Evolutionary conservation across 768 basidiomycete genomes (phyloP).

Genomic region (Xanthoconium stramineum): DNA sequence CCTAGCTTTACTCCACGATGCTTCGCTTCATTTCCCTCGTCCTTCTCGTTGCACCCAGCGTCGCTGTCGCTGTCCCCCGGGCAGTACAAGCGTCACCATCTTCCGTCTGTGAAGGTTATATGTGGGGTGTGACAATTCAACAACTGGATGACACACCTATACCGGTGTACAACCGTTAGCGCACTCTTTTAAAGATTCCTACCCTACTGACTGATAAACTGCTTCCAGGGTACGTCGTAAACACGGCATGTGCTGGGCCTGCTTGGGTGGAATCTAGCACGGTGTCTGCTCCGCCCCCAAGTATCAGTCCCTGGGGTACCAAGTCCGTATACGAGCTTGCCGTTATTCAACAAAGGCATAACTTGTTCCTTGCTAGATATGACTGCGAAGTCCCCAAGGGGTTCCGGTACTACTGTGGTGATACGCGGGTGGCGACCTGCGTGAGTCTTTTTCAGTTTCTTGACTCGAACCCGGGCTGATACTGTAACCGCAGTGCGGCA

Average conservation of each 20-base stretch:
- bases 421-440: conserved; percentile 11
- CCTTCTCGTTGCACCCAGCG: neutral
- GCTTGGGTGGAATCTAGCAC: conserved; percentile 19
- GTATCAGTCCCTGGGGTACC: conserved; percentile 6
- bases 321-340: conserved; percentile 7
- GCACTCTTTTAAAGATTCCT: neutral
- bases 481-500: neutral
- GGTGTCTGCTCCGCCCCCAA: conserved; percentile 12
- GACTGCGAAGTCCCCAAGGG: conserved; percentile 10
- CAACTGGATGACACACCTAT: neutral
- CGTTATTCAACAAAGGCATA: neutral
- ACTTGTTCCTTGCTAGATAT: conserved; percentile 8
- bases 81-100: neutral
- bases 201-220: neutral
- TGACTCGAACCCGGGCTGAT: neutral
- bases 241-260: conserved; percentile 7
- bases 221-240: conserved; percentile 12
- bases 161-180: conserved; percentile 18
- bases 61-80: conserved; percentile 1
- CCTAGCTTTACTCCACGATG: neutral
- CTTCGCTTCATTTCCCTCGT: neutral
- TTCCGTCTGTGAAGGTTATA: conserved; percentile 10
- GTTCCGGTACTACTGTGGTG: conserved; percentile 8
- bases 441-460: conserved; percentile 5
- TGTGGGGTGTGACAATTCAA: conserved; percentile 18